A percentile compares a stretch with the other conserved stretches of the same genome.
Conservation (phyloP, 345 rosid genomes). For the Kandelia obovata region DNA sequence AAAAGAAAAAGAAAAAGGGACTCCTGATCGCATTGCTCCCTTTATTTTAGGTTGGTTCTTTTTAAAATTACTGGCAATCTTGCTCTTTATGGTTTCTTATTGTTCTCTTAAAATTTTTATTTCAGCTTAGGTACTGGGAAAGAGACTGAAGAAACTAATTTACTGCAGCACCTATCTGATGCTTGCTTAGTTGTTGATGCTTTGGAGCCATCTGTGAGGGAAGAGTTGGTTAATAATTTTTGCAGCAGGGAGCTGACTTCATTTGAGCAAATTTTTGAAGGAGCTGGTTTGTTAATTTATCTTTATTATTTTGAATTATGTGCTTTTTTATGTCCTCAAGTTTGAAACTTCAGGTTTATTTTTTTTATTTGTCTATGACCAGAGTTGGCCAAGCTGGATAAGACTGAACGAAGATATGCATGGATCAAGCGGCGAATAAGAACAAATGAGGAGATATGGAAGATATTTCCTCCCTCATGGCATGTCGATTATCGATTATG, state of each 20-base stretch:
- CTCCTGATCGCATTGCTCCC: not conserved
- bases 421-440: slow-evolving; percentile 97
- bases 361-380: slow-evolving; percentile 3
- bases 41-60: not conserved
- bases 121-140: slow-evolving; percentile 98
- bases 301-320: slow-evolving; percentile 1
- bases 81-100: slow-evolving; percentile 1
- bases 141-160: slow-evolving; percentile 82
- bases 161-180: slow-evolving; percentile 87
- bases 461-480: slow-evolving; percentile 92
- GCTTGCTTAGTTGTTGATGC: slow-evolving; percentile 98
- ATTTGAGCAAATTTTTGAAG: slow-evolving; percentile 96
- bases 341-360: not conserved
- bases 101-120: slow-evolving; percentile 23
- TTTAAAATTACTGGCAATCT: not conserved
- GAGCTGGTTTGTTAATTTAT: slow-evolving; percentile 72
- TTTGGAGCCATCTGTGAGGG: slow-evolving; percentile 96
- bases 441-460: slow-evolving; percentile 96
- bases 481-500: slow-evolving; percentile 93
- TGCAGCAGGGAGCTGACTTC: slow-evolving; percentile 98
- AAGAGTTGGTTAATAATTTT: slow-evolving; percentile 95
- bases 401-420: slow-evolving; percentile 90
- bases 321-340: slow-evolving; percentile 12
- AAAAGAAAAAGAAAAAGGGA: too few species aligned
- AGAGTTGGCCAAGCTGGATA: slow-evolving; percentile 97